phyloP scores from a whole-genome alignment of 2,329 filamentous ascomycete species.

The Scopulariopsis brevicaulis region DNA sequence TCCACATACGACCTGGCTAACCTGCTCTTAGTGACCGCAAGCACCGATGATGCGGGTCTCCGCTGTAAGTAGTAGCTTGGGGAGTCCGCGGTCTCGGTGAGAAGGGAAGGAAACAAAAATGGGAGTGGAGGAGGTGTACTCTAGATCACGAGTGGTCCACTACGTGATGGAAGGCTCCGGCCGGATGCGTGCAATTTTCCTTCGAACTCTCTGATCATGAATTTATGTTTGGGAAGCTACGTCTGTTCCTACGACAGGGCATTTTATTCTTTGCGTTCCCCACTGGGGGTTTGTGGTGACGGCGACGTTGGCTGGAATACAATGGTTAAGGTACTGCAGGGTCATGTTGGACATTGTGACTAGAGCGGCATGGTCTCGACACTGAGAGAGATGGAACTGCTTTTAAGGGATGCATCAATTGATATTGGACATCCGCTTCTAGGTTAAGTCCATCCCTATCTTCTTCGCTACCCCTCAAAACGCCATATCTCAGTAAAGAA shows the following conservation, averaged over 20 bases:
- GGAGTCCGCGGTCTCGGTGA: background rate
- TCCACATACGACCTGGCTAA: background rate
- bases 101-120: background rate
- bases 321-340: no score
- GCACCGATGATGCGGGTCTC: background rate
- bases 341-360: no score
- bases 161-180: background rate
- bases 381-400: no score
- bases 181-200: background rate
- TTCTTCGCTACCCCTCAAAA: background rate
- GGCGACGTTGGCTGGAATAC: no score
- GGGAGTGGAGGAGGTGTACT: background rate
- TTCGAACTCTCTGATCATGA: background rate
- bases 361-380: no score
- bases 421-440: no score
- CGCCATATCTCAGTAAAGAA: background rate
- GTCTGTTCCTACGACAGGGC: background rate
- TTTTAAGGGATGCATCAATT: no score
- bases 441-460: no score
- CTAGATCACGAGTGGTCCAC: background rate
- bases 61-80: background rate
- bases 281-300: background rate
- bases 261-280: background rate
- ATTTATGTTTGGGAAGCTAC: background rate
- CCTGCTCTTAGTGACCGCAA: slow-evolving; percentile 1